These are phyloP conservation scores for Fusarium pilosicola DNA, from an alignment of 2,329 filamentous ascomycete species.

Conservation along the genomic window DNA sequence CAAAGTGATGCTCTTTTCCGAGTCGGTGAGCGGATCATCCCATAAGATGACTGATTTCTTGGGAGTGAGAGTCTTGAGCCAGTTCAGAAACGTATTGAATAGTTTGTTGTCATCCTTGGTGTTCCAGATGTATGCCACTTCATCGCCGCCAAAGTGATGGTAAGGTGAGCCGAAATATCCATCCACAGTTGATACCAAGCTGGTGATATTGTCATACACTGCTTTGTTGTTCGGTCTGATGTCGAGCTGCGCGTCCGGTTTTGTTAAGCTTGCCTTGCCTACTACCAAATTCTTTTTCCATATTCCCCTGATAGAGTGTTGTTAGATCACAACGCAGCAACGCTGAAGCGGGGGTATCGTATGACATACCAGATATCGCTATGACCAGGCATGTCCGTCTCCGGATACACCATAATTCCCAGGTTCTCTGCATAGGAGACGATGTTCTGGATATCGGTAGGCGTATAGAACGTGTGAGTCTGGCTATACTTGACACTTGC, in stretches of 20 bases:
- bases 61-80: background rate
- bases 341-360: accelerated
- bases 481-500: background rate
- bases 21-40: slow-evolving; percentile 9
- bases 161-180: background rate
- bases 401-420: background rate
- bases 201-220: background rate
- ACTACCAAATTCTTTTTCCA: slow-evolving; percentile 12
- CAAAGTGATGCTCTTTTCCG: background rate
- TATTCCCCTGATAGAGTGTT: background rate
- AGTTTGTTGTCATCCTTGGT: slow-evolving; percentile 1
- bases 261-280: background rate
- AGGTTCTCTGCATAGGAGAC: background rate
- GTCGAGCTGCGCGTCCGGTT: background rate
- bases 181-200: background rate
- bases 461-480: background rate
- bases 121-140: slow-evolving; percentile 9
- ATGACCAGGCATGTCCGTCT: slow-evolving; percentile 17
- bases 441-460: background rate
- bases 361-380: slow-evolving; percentile 7
- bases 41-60: slow-evolving; percentile 2
- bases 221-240: background rate
- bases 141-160: slow-evolving; percentile 14
- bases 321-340: background rate
- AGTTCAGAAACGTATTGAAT: background rate